Percentiles rank a stretch among this genome's conserved stretches.
These are phyloP conservation scores for Scutellaria baicalensis DNA, from an alignment of 257 asterid genomes.

Conservation along the genomic window DNA sequence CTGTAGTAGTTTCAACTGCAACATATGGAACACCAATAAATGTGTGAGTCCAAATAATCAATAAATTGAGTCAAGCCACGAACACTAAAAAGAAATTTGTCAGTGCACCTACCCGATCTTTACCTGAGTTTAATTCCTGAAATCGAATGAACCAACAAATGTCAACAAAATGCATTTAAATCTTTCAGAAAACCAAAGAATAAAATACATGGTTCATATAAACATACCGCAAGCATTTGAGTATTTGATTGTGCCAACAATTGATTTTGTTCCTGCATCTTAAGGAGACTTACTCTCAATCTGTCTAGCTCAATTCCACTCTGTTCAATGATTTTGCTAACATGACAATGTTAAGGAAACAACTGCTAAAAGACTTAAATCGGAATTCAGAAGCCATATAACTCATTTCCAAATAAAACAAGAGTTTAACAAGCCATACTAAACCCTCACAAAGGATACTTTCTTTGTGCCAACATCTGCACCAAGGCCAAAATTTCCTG, in stretches of 20 bases:
- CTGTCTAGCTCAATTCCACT: conserved; percentile 58
- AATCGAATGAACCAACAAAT: conserved; percentile 10
- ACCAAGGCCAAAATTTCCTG: conserved; percentile 55
- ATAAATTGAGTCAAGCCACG: background rate
- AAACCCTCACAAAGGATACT: conserved; percentile 48
- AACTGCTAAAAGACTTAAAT: background rate
- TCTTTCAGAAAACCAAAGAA: conserved; percentile 6
- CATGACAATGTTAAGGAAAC: conserved; percentile 25
- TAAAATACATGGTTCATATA: background rate
- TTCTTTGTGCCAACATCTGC: conserved; percentile 58
- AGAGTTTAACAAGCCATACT: background rate
- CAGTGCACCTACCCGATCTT: conserved; percentile 50
- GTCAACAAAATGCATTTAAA: conserved; percentile 8
- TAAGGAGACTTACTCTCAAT: conserved; percentile 41
- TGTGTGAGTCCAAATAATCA: background rate
- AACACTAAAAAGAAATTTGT: background rate
- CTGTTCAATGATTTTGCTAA: conserved; percentile 59
- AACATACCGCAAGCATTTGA: conserved; percentile 51
- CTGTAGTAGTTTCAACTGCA: conserved; percentile 55
- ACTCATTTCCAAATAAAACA: background rate
- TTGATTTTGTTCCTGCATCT: conserved; percentile 60
- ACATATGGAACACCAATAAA: background rate
- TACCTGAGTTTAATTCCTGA: conserved; percentile 71
- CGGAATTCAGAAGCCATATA: background rate
- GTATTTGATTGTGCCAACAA: conserved; percentile 53